Evolutionary conservation across 495 filamentous ascomycete genomes (phyloP), one percentile per base, ranked within the genome.

Genomic region (Lophiotrema nucula): DNA sequence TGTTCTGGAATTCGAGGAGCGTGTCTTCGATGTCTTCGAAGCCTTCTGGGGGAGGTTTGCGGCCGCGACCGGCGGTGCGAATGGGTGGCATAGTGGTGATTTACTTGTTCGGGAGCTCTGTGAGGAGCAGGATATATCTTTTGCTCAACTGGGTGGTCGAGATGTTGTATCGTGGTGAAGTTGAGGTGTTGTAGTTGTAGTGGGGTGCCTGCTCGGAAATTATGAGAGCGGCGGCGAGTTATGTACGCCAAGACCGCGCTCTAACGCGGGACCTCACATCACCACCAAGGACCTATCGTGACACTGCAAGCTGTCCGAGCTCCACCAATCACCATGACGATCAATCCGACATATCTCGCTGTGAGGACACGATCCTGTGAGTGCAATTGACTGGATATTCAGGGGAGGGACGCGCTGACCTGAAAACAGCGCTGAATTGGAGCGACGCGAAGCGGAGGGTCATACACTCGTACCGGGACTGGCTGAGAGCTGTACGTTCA

Each of bases 1-100:
- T 95, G 78, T 97, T 96, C 73, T 79, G 79, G 74, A 97, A 98
- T 62, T 96, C 88, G 21, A 97, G 83, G 24, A 98, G 85, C 56
- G 92, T 95, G 72, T 97, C 92, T 74, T 97, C 91, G 68, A 98
- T 88, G 70, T 97, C 93, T 60, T 88, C 86, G 80, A 97, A 99
- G 69, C 93, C 93, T 16, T 87, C 90, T 35, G 93, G 93, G 37
- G 93, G 93, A 56, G 93, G 82, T 77, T 97, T 97, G 70, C 88
- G 85, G 72, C 85, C 88, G 59, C 85, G 84, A 42, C 41, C 18
- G 37, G 83, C 77, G 28, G 75, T 80, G 46, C 93, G 85, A 53
- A 96, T 83, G 4, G 92, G 86, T 52, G 93, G 92, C 93, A 99
- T 97, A 23, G 39, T 81, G 48, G 63, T 12, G 53, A n/a, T n/a